Base-by-base conservation (phyloP, 805 yeast species). In the Zygoascus tannicola region DNA sequence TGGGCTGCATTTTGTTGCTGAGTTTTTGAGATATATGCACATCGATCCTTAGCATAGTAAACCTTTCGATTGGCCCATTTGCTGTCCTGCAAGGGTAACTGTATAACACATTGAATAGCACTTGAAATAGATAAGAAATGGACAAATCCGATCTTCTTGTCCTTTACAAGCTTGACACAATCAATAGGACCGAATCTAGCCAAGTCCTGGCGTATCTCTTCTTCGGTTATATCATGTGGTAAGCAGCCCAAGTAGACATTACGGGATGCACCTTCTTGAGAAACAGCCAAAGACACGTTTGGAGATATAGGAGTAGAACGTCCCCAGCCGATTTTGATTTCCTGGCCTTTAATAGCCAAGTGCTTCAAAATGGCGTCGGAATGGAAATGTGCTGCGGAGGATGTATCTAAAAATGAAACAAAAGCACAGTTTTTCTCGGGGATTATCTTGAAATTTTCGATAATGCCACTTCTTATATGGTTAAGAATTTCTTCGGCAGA, bases 1-100 rank as follows among this genome's bases (percentile, higher is more conserved):
- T 88, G 95, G 2, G 96, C 95, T 16, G 97, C 97, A 60, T 90
- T 87, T 59, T 88, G 96, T 65, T 87, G 95, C 64, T 92, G 97
- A 15, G 96, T 84, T 62, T 85, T 86, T 21, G 96, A 86, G 37
- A 90, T 85, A 56, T 86, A 86, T 2, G 96, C 95, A 68, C 69
- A 65, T 64, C 97, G 73, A 64, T 90, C 97, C 62, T 87, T 88
- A 48, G 97, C 97, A 58, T 85, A 88, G 56, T 77, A 85, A 35
- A 94, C 82, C 62, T 85, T 85, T 46, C 82, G 78, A 51, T 79
- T 81, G 45, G 73, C 68, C 69, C 87, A 90, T 56, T 78, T 79
- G 32, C 78, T 79, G 40, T 72, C 71, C 32, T 47, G 47, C 26
- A 75, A 66, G 1, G 90, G 84, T 44, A 92, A 69, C 46, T 76